phyloP scores from a whole-genome alignment of 225 moss, liverwort and hornwort genomes.

The Polytrichum formosum region DNA sequence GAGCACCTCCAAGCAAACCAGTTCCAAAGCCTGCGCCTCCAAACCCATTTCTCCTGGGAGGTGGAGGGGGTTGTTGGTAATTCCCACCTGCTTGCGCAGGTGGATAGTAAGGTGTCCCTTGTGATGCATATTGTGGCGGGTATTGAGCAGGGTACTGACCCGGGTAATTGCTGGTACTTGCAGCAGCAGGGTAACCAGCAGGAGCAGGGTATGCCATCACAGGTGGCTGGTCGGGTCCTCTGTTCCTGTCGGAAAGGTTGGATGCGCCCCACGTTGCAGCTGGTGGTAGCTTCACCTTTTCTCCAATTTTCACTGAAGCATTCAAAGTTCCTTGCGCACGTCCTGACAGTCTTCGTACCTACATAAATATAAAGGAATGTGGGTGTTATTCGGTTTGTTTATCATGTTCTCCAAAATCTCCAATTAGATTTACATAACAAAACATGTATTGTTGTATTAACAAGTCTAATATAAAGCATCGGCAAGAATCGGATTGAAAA shows the following conservation, averaged over 20 bases:
- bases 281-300: not conserved
- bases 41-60: slow-evolving; percentile 3
- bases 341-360: slow-evolving; percentile 42
- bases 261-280: slow-evolving; percentile 2
- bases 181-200: slow-evolving; percentile 5
- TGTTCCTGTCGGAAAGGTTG: not conserved
- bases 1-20: slow-evolving; percentile 8
- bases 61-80: slow-evolving; percentile 2
- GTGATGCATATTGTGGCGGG: not conserved
- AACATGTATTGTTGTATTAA: too few species aligned
- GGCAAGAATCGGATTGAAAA: too few species aligned
- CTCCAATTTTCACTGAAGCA: slow-evolving; percentile 29
- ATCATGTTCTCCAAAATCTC: too few species aligned
- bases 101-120: not conserved
- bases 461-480: too few species aligned
- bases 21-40: slow-evolving; percentile 13
- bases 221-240: not conserved
- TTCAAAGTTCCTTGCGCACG: slow-evolving; percentile 35
- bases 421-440: too few species aligned
- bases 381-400: too few species aligned
- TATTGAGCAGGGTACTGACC: not conserved
- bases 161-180: not conserved
- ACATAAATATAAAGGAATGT: not conserved
- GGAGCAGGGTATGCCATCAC: slow-evolving; percentile 10
- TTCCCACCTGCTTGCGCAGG: not conserved